phyloP scores from a whole-genome alignment of 2,329 filamentous ascomycete genomes.

The Peltaster fructicola region DNA sequence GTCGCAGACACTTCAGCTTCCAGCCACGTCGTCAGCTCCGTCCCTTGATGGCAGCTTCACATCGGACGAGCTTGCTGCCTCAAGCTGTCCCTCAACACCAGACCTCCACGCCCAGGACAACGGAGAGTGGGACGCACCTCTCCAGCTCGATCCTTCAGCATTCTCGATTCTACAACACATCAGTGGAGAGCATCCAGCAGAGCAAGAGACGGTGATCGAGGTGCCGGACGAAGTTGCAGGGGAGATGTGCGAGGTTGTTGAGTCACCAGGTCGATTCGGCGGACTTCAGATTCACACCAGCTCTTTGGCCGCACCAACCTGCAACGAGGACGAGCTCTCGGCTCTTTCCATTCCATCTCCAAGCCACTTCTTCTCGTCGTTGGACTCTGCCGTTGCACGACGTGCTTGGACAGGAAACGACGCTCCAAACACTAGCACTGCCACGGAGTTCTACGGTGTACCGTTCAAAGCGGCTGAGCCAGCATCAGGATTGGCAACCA shows the following conservation, averaged over 20 bases:
- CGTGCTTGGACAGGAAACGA: constrained; percentile 59
- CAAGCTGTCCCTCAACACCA: constrained; percentile 75
- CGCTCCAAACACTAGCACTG: constrained; percentile 68
- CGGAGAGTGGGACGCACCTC: constrained; percentile 42
- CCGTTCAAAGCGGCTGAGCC: constrained; percentile 43
- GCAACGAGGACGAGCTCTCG: constrained; percentile 41
- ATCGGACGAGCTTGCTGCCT: constrained; percentile 68
- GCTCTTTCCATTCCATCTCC: constrained; percentile 80
- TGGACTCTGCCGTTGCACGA: constrained; percentile 51
- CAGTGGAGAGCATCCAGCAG: constrained; percentile 30
- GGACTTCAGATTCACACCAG: constrained; percentile 18
- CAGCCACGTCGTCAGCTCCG: constrained; percentile 61
- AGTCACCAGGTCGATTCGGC: constrained; percentile 28
- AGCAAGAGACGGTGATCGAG: constrained; percentile 20
- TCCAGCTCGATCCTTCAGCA: constrained; percentile 56
- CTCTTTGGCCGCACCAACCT: constrained; percentile 42
- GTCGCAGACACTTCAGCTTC: constrained; percentile 39
- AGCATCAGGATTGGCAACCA: constrained; percentile 54
- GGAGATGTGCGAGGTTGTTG: constrained; percentile 46
- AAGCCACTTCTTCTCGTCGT: constrained; percentile 74
- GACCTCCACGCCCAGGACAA: constrained; percentile 40
- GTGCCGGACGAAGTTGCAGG: constrained; percentile 28
- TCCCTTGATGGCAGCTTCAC: constrained; percentile 78
- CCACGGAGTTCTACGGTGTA: constrained; percentile 75
- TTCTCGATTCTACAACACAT: constrained; percentile 65